Conservation (phyloP, 805 yeast species). For the Spathaspora sp. region DNA sequence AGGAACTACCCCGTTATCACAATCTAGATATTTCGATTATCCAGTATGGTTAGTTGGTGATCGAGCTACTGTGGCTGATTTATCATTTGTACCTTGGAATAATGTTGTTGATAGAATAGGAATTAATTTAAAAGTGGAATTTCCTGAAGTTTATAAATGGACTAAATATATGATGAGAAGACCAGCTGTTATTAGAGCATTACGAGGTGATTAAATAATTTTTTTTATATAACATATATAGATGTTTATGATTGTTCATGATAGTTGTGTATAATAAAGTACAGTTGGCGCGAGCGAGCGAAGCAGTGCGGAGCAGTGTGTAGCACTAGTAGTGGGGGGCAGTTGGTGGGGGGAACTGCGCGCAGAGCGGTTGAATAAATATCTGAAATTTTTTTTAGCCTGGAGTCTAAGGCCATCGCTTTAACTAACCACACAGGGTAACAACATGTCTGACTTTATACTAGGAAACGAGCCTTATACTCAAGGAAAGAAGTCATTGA, state of each 20-base stretch:
- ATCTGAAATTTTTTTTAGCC: not conserved
- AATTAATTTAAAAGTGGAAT: constrained; percentile 78
- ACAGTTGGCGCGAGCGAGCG: not conserved
- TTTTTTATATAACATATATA: not conserved
- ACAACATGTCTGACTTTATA: constrained; percentile 8
- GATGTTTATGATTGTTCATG: not conserved
- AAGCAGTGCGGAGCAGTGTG: not conserved
- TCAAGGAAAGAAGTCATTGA: constrained; percentile 13
- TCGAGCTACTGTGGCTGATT: constrained; percentile 74
- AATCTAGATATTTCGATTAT: constrained; percentile 81
- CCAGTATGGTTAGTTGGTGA: constrained; percentile 97
- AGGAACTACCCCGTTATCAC: constrained; percentile 84
- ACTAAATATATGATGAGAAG: constrained; percentile 93
- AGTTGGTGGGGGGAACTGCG: too few relatives aligned
- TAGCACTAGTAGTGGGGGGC: too few relatives aligned
- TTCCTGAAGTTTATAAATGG: constrained; percentile 96
- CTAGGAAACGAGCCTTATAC: constrained; percentile 16
- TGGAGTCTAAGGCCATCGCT: not conserved
- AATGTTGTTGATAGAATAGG: constrained; percentile 93
- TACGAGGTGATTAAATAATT: constrained; percentile 57
- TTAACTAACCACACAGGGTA: too few relatives aligned
- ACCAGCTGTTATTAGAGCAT: constrained; percentile 84
- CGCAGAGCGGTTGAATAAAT: too few relatives aligned
- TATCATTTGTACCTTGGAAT: constrained; percentile 95
- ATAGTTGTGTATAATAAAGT: not conserved